Percentiles rank a stretch among this genome's conserved stretches.
Evolutionary conservation across 1,284 basidiomycete species (phyloP).

Genomic region (Fistulinella staudtii): DNA sequence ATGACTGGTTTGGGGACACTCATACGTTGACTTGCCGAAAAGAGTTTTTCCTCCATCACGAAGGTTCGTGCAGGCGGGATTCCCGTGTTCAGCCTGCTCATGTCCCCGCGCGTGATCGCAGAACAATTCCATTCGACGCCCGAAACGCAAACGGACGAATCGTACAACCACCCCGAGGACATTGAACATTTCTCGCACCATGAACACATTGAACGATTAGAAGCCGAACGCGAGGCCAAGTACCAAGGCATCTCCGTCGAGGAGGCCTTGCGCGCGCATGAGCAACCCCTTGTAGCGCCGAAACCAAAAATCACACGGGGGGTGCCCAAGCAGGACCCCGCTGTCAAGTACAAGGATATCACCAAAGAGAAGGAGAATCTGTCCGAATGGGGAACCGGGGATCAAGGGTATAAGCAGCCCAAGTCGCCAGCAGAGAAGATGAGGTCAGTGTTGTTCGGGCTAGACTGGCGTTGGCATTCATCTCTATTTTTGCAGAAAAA

Average conservation of each 20-base stretch:
- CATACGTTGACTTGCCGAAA: neutral
- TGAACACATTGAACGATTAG: conserved; percentile 80
- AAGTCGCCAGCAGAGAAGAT: conserved; percentile 64
- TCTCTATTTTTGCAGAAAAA: conserved; percentile 49
- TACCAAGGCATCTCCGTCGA: conserved; percentile 79
- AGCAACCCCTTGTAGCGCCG: conserved; percentile 18
- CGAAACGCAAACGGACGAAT: conserved; percentile 94
- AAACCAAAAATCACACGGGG: conserved; percentile 55
- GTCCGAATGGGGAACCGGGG: conserved; percentile 70
- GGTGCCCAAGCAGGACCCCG: conserved; percentile 60
- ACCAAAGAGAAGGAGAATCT: conserved; percentile 46
- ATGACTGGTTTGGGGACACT: neutral
- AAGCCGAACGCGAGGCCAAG: conserved; percentile 78
- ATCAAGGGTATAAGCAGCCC: conserved; percentile 72
- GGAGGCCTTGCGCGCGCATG: conserved; percentile 56
- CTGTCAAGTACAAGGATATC: conserved; percentile 54
- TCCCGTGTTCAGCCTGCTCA: no score
- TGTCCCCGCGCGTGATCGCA: no score
- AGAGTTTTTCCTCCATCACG: conserved; percentile 92
- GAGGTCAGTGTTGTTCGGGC: conserved; percentile 45
- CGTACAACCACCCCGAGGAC: conserved; percentile 92
- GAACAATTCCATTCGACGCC: conserved; percentile 93
- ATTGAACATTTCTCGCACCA: conserved; percentile 87
- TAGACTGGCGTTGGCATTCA: neutral
- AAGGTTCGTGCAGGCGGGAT: no score